Evolutionary conservation across 2,329 filamentous ascomycete genomes (phyloP).

Genomic region (Rhynchosporium graminicola): DNA sequence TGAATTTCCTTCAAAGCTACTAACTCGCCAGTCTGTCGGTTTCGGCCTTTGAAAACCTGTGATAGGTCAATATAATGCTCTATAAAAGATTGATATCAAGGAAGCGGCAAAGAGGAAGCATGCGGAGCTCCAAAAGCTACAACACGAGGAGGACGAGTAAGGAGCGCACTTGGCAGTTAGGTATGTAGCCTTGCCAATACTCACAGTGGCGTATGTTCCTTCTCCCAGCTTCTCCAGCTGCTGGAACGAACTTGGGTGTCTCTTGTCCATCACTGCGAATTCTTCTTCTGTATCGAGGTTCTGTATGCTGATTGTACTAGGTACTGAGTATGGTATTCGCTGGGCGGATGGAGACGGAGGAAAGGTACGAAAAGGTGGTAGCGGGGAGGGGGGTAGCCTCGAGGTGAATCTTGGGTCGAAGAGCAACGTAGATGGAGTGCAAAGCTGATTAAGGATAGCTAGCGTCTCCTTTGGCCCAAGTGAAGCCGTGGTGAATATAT

Average conservation of each 20-base stretch:
- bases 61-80: conserved; percentile 24
- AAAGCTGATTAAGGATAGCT: conserved; percentile 39
- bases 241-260: conserved; percentile 90
- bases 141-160: background rate
- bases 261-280: conserved; percentile 72
- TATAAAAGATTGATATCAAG: background rate
- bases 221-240: conserved; percentile 98
- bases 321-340: conserved; percentile 32
- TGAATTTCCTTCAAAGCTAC: conserved; percentile 99
- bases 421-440: conserved; percentile 45
- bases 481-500: conserved; percentile 39
- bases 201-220: conserved; percentile 95
- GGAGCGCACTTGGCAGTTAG: background rate
- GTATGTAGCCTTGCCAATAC: conserved; percentile 19
- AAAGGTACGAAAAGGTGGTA: conserved; percentile 36
- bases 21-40: conserved; percentile 93
- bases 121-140: background rate
- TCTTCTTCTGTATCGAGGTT: conserved; percentile 36
- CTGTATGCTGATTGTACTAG: conserved; percentile 41
- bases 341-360: conserved; percentile 37
- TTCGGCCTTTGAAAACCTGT: conserved; percentile 97
- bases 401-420: conserved; percentile 45
- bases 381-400: conserved; percentile 36
- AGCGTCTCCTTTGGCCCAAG: conserved; percentile 38
- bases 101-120: background rate